Evolutionary conservation across 1,139 yeast species (phyloP), one percentile per base, ranked within the genome.

Genomic region (Trichomonascaceae sp.): DNA sequence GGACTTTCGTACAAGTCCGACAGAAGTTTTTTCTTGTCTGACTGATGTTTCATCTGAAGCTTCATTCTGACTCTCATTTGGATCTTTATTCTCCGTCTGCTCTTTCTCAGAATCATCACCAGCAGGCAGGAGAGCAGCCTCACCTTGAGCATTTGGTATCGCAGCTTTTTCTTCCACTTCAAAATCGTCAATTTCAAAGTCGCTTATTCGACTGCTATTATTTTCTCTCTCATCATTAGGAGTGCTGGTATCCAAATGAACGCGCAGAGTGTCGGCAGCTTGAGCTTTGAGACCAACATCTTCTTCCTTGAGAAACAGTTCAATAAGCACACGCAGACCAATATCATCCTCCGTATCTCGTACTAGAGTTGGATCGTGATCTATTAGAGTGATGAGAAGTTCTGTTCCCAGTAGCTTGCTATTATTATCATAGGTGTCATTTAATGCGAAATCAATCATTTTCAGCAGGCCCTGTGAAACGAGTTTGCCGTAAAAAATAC

Each of bases 381-480:
- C 97, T 41, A 91, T 84, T 8, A 90, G 84, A 1, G 89, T 76
- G 10, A 88, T 85, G 36, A 93, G 79, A 12, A 90, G 73, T 65
- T 93, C 98, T 0, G 95, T 85, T 0, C 96, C 96, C 39, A 88
- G 68, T 1, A 84, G 82, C 56, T 95, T 74, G 13, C 83, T 77
- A 22, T 75, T 75, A 22, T 77, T 71, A 22, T 74, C 70, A n/a
- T 76, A 76, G 0, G 64, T 56, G 61, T 83, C 85, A 38, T 74
- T 74, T 52, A 90, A 75, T 0, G 96, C 95, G 74, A 82, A 89
- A 52, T 79, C 78, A 20, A 93, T 74, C 71, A 88, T 80, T 58
- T 78, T 77, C 61, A 88, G 81, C 30, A 93, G 72, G 0, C 97
- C 97, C 53, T 76, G 77, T 49, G 79, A 78, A 6, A 90, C 80